Percentiles rank a stretch among this genome's conserved stretches.
Evolutionary conservation across 2,329 filamentous ascomycete species (phyloP).

Genomic region (Atkinsonella texensis): DNA sequence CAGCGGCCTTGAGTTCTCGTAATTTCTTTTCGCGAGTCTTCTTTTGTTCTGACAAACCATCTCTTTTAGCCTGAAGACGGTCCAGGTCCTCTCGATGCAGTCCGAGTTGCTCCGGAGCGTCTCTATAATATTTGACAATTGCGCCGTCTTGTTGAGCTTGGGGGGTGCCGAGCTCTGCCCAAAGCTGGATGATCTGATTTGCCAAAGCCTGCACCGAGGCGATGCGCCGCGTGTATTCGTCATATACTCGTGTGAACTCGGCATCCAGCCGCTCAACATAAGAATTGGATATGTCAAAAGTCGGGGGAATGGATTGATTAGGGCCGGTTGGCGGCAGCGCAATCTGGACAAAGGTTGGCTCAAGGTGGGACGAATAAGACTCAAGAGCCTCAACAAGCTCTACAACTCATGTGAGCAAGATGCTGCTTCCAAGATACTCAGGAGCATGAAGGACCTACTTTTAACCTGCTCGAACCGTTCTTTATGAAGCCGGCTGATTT

Average conservation of each 20-base stretch:
- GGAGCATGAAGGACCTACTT: conserved; percentile 44
- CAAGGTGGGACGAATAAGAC: conserved; percentile 92
- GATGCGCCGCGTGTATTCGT: conserved; percentile 84
- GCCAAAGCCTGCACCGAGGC: conserved; percentile 60
- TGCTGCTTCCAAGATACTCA: too few species aligned
- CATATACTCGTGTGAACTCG: conserved; percentile 90
- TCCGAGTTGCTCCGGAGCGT: conserved; percentile 86
- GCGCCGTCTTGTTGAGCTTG: conserved; percentile 81
- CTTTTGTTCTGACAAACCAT: conserved; percentile 83
- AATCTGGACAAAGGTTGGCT: conserved; percentile 76
- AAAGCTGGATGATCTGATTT: conserved; percentile 84
- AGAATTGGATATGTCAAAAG: conserved; percentile 81
- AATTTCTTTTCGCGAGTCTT: conserved; percentile 65
- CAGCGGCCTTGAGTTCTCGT: conserved; percentile 60
- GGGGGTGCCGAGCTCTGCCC: conserved; percentile 89
- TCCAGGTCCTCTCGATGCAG: conserved; percentile 77
- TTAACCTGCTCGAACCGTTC: conserved; percentile 94
- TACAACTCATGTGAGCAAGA: conserved; percentile 21
- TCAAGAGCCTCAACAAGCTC: conserved; percentile 88
- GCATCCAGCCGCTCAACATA: conserved; percentile 80
- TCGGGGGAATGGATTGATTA: conserved; percentile 64
- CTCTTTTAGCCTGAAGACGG: conserved; percentile 59
- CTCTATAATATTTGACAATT: conserved; percentile 82
- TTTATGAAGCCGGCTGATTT: conserved; percentile 70
- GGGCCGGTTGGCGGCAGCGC: conserved; percentile 71